phyloP scores from a whole-genome alignment of 2,329 filamentous ascomycete species.

The Colletotrichum tanaceti region DNA sequence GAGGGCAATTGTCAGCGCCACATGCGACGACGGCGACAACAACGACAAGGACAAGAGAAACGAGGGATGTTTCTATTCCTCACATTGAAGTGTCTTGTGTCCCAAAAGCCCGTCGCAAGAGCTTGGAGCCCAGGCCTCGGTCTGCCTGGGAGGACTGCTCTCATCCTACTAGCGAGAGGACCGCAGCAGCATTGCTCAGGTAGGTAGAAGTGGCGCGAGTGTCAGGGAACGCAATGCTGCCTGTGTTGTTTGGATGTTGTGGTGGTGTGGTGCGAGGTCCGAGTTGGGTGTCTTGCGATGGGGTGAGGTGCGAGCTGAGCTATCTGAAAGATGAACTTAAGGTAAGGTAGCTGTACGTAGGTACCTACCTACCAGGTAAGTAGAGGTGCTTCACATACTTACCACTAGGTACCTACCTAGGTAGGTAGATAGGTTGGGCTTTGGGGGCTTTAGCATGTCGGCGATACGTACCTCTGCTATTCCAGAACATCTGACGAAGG shows the following conservation, averaged over 20 bases:
- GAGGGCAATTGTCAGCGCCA: conserved; percentile 21
- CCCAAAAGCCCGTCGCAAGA: conserved; percentile 79
- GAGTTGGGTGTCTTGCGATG: background rate
- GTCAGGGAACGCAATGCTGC: background rate
- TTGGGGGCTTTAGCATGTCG: background rate
- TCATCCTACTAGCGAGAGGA: conserved; percentile 67
- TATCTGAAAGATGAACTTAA: background rate
- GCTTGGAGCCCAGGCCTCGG: conserved; percentile 83
- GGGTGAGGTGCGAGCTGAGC: background rate
- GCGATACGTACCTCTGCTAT: background rate
- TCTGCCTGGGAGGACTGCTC: conserved; percentile 82
- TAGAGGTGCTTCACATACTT: background rate
- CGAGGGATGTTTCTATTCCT: conserved; percentile 46
- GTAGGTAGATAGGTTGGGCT: background rate
- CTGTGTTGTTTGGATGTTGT: background rate
- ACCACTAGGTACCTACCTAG: background rate
- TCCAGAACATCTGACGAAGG: background rate
- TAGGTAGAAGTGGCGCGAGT: background rate
- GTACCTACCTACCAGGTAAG: background rate
- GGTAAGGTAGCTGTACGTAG: background rate
- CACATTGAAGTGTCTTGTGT: conserved; percentile 78
- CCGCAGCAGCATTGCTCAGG: conserved; percentile 31
- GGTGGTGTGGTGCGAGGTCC: background rate
- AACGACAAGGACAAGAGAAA: conserved; percentile 11
- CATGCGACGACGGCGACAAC: background rate